Percentiles rank a stretch among this genome's conserved stretches.
Conservation (phyloP, 2,329 filamentous ascomycete genomes). For the Ilyonectria robusta region DNA sequence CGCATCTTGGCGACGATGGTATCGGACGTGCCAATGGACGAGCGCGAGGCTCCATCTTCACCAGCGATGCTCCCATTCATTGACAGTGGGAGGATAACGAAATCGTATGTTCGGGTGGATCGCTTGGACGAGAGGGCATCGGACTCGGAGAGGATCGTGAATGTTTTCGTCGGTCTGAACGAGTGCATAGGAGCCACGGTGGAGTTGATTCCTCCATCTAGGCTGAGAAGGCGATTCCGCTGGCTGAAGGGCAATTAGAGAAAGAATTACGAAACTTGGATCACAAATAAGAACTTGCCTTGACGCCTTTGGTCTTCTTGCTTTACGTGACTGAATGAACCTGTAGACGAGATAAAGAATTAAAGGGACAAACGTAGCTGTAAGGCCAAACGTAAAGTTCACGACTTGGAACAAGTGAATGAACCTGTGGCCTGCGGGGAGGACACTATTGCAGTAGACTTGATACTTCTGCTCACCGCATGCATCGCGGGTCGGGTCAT, state of each 20-base stretch:
- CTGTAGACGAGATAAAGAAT: constrained; percentile 21
- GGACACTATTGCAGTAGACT: constrained; percentile 26
- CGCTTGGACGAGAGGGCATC: constrained; percentile 8
- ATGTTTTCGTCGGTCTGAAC: constrained; percentile 24
- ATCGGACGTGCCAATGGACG: constrained; percentile 16
- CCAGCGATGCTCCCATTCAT: constrained; percentile 18
- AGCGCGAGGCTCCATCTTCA: constrained; percentile 17
- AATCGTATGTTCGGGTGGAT: constrained; percentile 12
- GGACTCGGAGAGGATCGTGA: constrained; percentile 15
- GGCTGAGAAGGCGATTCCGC: background rate
- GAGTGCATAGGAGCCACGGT: constrained; percentile 11
- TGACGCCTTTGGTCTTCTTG: background rate
- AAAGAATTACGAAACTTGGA: background rate
- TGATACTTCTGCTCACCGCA: constrained; percentile 15
- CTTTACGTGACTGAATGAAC: background rate
- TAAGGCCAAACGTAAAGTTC: constrained; percentile 12
- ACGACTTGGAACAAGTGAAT: constrained; percentile 14
- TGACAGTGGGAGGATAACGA: constrained; percentile 27
- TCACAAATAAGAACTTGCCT: background rate
- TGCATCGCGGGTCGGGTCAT: constrained; percentile 16
- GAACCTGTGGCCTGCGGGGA: constrained; percentile 7
- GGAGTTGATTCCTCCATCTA: background rate
- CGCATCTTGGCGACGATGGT: constrained; percentile 27
- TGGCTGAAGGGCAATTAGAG: background rate
- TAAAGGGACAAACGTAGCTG: constrained; percentile 15